These are phyloP conservation scores for Cyclostephanos tholiformis DNA, from an alignment of 108 stramenopile species.

Conservation along the genomic window DNA sequence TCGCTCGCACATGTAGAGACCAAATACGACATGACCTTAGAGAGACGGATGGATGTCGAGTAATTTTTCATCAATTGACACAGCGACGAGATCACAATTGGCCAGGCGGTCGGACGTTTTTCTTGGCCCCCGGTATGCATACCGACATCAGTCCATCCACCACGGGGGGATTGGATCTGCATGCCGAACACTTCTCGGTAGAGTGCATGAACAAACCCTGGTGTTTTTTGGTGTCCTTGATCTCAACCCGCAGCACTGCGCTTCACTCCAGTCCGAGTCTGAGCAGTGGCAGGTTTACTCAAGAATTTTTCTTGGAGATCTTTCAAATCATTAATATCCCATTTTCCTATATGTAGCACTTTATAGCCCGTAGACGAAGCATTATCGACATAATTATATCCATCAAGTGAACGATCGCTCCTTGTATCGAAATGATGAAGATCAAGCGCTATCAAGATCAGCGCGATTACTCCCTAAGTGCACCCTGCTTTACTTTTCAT, in stretches of 20 bases:
- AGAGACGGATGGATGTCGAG: neutral
- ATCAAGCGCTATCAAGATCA: conserved; percentile 30
- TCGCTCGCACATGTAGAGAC: conserved; percentile 9
- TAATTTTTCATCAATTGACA: conserved; percentile 13
- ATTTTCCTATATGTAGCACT: conserved; percentile 30
- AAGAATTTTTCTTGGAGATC: conserved; percentile 3
- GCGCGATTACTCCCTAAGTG: conserved; percentile 16
- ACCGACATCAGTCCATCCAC: conserved; percentile 47
- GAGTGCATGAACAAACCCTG: conserved; percentile 42
- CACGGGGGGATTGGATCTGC: conserved; percentile 10
- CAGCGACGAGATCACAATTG: conserved; percentile 23
- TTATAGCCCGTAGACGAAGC: conserved; percentile 23
- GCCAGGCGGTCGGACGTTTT: conserved; percentile 17
- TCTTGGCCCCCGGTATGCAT: conserved; percentile 35
- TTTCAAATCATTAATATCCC: neutral
- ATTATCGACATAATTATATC: conserved; percentile 21
- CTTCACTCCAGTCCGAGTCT: conserved; percentile 12
- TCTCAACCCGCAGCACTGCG: conserved; percentile 25
- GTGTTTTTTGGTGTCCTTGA: conserved; percentile 46
- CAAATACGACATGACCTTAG: conserved; percentile 28
- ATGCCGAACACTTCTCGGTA: conserved; percentile 22
- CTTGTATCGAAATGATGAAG: conserved; percentile 22
- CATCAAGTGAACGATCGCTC: conserved; percentile 6
- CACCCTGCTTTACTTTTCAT: conserved; percentile 21
- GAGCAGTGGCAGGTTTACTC: conserved; percentile 1